These are phyloP conservation scores for Colletotrichum eleusines DNA, from an alignment of 2,329 filamentous ascomycete species.

Conservation along the genomic window DNA sequence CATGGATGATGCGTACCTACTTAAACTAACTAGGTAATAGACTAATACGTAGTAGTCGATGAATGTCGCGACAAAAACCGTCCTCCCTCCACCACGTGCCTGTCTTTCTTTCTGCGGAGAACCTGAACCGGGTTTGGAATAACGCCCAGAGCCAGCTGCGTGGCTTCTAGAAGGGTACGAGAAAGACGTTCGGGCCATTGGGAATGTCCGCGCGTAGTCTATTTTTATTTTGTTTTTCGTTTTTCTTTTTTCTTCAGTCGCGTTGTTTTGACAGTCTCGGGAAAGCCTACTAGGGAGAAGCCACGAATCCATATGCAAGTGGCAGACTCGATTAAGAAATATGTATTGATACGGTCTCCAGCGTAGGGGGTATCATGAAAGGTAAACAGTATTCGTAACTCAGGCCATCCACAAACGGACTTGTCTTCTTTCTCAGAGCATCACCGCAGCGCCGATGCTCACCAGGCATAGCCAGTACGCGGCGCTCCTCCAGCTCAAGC, in stretches of 20 bases:
- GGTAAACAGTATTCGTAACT: background rate
- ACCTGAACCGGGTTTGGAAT: background rate
- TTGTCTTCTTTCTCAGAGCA: conserved; percentile 44
- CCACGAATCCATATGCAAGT: background rate
- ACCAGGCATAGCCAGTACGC: conserved; percentile 50
- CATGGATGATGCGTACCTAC: background rate
- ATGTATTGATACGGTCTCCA: conserved; percentile 23
- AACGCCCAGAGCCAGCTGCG: background rate
- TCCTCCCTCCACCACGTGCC: background rate
- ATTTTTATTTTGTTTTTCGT: too few species aligned
- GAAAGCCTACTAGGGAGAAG: background rate
- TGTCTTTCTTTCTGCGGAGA: background rate
- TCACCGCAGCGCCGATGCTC: conserved; percentile 48
- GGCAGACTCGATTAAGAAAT: conserved; percentile 28
- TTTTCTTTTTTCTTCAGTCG: background rate
- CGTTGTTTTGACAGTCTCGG: background rate
- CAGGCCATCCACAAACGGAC: background rate
- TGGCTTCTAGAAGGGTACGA: background rate
- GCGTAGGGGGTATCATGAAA: conserved; percentile 33
- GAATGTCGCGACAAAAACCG: background rate
- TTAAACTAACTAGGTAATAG: too few species aligned
- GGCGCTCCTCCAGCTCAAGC: conserved; percentile 50
- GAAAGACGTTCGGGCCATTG: background rate
- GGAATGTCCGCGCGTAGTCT: background rate
- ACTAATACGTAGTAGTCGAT: background rate